Evolutionary conservation across 768 basidiomycete species (phyloP), one percentile per base, ranked within the genome.

Genomic region (Lactarius akahatsu): DNA sequence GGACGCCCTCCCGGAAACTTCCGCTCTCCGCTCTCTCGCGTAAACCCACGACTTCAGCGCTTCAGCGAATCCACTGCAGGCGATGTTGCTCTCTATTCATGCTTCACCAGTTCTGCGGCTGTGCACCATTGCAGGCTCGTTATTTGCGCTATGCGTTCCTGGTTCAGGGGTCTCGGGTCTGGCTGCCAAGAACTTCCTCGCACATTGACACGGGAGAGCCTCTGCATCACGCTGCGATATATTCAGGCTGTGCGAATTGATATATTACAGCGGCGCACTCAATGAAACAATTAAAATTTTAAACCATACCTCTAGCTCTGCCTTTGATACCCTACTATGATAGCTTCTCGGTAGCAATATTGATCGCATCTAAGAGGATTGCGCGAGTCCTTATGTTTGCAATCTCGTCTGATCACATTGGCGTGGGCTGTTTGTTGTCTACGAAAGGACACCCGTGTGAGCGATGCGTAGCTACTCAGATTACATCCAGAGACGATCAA

Each of bases 21-120:
- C 66, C 66, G 66, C 52, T 54, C 52, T 26, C 45, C 61, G 41
- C 36, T 61, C 23, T 57, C 55, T 66, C 28, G 56, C 60, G 56
- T 66, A 66, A 40, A 40, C 38, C 38, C 38, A 15, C 38, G 50
- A 11, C 23, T 28, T 16, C 8, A 11, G 52, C 52, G 52, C 52
- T 16, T 41, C 41, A 41, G 16, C 16, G 41, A 41, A 41, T 16
- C 5, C 16, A 18, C 40, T 16, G 40, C 6, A 40, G 40, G 13
- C 15, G 16, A 16, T 41, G 8, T n/a, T 23, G n/a, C n/a, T n/a
- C n/a, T 23, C n/a, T 52, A 26, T 1, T 52, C 13, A 15, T 40
- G 15, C 32, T 13, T 41, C 38, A 3, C 38, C 15, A 15, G 10
- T 13, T 40, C 9, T 45, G 20, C 20, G 43, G 20, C 43, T 7